Evolutionary conservation across 805 yeast genomes (phyloP).

Genomic region (Ogataea pignaliae): DNA sequence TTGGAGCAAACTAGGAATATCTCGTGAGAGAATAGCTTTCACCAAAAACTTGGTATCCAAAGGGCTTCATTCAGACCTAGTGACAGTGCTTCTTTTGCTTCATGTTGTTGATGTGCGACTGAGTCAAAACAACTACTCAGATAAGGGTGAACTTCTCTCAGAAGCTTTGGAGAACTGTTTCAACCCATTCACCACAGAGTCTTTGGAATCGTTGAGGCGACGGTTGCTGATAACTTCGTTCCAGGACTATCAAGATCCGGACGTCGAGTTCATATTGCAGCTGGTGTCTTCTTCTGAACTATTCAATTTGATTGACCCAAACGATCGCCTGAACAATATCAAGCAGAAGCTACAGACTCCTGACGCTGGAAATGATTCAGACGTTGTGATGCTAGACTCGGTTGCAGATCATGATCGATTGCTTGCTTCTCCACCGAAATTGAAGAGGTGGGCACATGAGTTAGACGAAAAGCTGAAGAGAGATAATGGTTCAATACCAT

Average conservation of each 20-base stretch:
- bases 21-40: constrained; percentile 8
- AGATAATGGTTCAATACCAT: background rate
- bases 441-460: constrained; percentile 9
- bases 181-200: constrained; percentile 7
- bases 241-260: constrained; percentile 2
- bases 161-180: constrained; percentile 10
- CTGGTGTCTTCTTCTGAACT: no score
- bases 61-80: constrained; percentile 16
- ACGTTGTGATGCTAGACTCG: background rate
- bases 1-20: constrained; percentile 20
- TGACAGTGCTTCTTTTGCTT: constrained; percentile 17
- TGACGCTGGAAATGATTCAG: background rate
- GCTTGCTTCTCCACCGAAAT: background rate
- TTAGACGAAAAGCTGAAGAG: constrained; percentile 1
- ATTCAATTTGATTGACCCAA: no score
- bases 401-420: background rate
- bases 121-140: background rate
- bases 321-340: background rate
- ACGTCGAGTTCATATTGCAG: constrained; percentile 5
- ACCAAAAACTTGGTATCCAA: constrained; percentile 2
- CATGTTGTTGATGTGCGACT: constrained; percentile 9
- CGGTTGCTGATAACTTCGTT: constrained; percentile 6
- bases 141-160: background rate
- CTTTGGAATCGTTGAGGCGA: constrained; percentile 11
- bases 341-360: background rate